Conservation (phyloP, 371 early-diverging fungal genomes). For the Dinochytrium kinnereticum region DNA sequence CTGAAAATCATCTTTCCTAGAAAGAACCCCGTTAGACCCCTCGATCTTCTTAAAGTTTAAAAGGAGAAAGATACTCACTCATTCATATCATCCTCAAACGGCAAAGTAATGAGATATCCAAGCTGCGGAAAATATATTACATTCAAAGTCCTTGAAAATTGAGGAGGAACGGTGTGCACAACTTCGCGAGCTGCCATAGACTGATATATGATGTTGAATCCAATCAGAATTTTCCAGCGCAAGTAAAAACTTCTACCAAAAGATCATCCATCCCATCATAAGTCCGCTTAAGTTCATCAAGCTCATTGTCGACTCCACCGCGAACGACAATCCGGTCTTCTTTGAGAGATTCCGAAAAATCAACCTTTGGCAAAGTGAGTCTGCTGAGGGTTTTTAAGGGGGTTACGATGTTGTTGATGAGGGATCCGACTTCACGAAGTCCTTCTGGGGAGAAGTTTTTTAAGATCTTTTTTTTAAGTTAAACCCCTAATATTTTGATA, state of each 20-base stretch:
- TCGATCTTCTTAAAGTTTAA: too few relatives aligned
- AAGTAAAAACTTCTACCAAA: slow-evolving; percentile 19
- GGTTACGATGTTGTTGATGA: slow-evolving; percentile 63
- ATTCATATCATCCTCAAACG: slow-evolving; percentile 56
- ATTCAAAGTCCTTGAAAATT: slow-evolving; percentile 60
- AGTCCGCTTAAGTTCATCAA: slow-evolving; percentile 65
- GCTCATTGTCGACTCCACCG: slow-evolving; percentile 63
- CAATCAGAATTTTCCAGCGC: neutral
- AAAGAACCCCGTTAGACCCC: too few relatives aligned
- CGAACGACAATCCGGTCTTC: slow-evolving; percentile 64
- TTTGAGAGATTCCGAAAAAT: slow-evolving; percentile 68
- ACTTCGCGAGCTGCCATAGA: slow-evolving; percentile 68
- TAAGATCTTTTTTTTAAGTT: slow-evolving; percentile 34
- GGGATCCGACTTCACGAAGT: slow-evolving; percentile 60
- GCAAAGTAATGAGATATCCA: slow-evolving; percentile 75
- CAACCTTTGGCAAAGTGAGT: slow-evolving; percentile 56
- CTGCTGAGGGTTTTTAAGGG: neutral
- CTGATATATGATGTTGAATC: slow-evolving; percentile 39
- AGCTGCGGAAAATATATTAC: slow-evolving; percentile 84
- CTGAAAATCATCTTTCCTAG: slow-evolving; percentile 46
- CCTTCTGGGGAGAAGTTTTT: slow-evolving; percentile 41
- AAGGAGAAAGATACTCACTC: slow-evolving; percentile 17
- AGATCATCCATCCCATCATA: slow-evolving; percentile 53
- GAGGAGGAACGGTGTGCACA: slow-evolving; percentile 54
- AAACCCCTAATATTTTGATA: neutral